Base-by-base conservation (phyloP, 2,329 filamentous ascomycete species). In the Atkinsonella texensis region DNA sequence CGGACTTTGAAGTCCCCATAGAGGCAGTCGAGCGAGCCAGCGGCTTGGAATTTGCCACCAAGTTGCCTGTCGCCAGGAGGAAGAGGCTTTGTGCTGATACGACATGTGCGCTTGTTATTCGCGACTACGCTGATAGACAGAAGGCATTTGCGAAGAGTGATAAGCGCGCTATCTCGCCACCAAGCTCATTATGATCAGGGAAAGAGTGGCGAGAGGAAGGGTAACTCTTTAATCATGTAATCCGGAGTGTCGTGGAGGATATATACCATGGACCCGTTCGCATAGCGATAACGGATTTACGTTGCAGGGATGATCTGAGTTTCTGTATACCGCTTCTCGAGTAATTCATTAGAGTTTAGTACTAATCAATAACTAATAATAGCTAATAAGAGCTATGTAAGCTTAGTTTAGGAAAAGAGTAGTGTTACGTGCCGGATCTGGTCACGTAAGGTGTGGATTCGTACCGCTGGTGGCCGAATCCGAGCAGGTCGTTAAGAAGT, bases 1-100 rank as follows among this genome's bases (percentile, higher is more conserved):
- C 79, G 49, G 89, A 96, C 64, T 98, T 98, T 63, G 91, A 97
- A 74, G 93, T 97, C 28, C 91, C 93, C 0, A 66, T 98, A 39
- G 91, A 97, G 74, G 86, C 84, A 10, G 83, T 98, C 38, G 93
- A 98, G 78, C 79, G 89, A 56, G 91, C 93, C 2, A 90, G 86
- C 58, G 93, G 93, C 4, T 72, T 98, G 61, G 89, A 96, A 65
- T 98, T 98, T 69, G 88, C 88, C 31, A 75, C 77, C 18, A 85
- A 91, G 71, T 70, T 98, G 63, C 85, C 89, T 6, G 66, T 75
- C 2, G 74, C 82, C 62, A 79, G 90, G 59, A 77, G 87, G 63
- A 89, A 82, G 71, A 79, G 84, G 55, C 73, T 98, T 50, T 98
- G 93, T 68, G 76, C 87, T 57, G 91, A 98, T 64, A 79, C 89